Percentiles rank a stretch among this genome's conserved stretches.
Conservation (phyloP, 2,329 filamentous ascomycete genomes). For the Neophaeococcomyces aloes region DNA sequence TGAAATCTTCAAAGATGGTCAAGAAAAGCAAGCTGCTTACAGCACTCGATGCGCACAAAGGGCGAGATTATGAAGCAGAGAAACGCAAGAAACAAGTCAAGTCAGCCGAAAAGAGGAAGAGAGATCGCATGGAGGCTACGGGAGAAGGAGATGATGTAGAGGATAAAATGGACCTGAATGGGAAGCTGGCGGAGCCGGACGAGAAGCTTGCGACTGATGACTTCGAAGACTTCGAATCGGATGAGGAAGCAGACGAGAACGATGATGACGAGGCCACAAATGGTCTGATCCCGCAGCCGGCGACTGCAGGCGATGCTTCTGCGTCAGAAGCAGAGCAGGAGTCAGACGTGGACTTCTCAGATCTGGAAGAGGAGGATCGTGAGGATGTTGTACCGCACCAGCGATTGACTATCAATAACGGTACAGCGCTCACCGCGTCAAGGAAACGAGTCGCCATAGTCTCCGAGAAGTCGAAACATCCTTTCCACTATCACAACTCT, state of each 20-base stretch:
- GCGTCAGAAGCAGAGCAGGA: slow-evolving; percentile 62
- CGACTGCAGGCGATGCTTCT: slow-evolving; percentile 38
- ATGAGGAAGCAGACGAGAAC: slow-evolving; percentile 10
- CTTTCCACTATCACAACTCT: slow-evolving; percentile 76
- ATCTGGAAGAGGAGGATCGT: slow-evolving; percentile 69
- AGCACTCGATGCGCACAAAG: slow-evolving; percentile 48
- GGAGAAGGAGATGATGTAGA: slow-evolving; percentile 4
- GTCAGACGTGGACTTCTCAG: slow-evolving; percentile 80
- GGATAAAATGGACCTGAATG: slow-evolving; percentile 9
- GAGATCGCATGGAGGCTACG: slow-evolving; percentile 20
- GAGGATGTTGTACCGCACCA: slow-evolving; percentile 84
- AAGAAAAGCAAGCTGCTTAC: slow-evolving; percentile 49
- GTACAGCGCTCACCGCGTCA: slow-evolving; percentile 67
- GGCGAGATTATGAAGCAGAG: slow-evolving; percentile 62
- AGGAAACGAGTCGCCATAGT: slow-evolving; percentile 62
- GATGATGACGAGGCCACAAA: slow-evolving; percentile 16
- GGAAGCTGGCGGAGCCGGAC: neutral
- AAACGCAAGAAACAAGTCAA: slow-evolving; percentile 59
- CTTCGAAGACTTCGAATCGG: slow-evolving; percentile 7
- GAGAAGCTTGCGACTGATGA: slow-evolving; percentile 11
- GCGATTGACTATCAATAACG: slow-evolving; percentile 95
- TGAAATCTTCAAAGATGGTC: slow-evolving; percentile 29
- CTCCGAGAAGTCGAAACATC: slow-evolving; percentile 48
- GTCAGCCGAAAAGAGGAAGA: slow-evolving; percentile 38
- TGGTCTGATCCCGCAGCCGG: slow-evolving; percentile 27